Conservation (phyloP, 768 basidiomycete species). For the Rhizopogon roseolus region DNA sequence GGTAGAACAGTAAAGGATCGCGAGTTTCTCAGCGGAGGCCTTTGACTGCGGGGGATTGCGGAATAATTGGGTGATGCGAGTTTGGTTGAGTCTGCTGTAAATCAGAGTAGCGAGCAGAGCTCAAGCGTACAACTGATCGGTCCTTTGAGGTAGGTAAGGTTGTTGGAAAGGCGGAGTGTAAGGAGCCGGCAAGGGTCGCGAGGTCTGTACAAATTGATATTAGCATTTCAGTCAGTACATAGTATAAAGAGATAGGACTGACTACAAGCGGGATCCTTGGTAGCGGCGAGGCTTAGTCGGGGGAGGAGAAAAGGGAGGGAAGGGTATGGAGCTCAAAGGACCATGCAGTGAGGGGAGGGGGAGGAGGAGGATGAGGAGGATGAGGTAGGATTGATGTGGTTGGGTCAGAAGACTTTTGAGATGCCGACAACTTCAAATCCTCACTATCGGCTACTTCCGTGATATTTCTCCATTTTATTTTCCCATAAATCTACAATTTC, state of each 20-base stretch:
- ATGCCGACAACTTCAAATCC: conserved; percentile 22
- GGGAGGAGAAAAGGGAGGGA: conserved; percentile 22
- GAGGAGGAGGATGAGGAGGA: conserved; percentile 5
- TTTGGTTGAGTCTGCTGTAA: conserved; percentile 17
- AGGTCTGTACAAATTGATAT: conserved; percentile 47
- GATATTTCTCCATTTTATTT: conserved; percentile 9
- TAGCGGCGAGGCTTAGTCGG: conserved; percentile 42
- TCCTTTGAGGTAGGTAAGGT: conserved; percentile 29
- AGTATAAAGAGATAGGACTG: conserved; percentile 7
- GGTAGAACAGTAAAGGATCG: conserved; percentile 31
- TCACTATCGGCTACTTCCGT: conserved; percentile 25
- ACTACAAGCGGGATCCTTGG: conserved; percentile 54
- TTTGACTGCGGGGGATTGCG: conserved; percentile 19
- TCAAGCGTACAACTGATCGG: conserved; percentile 56
- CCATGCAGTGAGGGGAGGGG: conserved; percentile 25
- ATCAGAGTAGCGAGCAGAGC: conserved; percentile 57
- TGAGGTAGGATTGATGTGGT: neutral
- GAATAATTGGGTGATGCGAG: conserved; percentile 9
- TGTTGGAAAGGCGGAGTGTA: conserved; percentile 38
- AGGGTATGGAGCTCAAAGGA: conserved; percentile 25
- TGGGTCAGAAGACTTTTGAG: conserved; percentile 5
- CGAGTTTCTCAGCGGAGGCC: conserved; percentile 41
- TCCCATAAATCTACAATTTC: neutral
- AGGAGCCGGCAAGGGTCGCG: conserved; percentile 93
- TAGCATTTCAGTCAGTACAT: neutral